Conservation (phyloP, 2,329 filamentous ascomycete species). For the Nemania sp. region DNA sequence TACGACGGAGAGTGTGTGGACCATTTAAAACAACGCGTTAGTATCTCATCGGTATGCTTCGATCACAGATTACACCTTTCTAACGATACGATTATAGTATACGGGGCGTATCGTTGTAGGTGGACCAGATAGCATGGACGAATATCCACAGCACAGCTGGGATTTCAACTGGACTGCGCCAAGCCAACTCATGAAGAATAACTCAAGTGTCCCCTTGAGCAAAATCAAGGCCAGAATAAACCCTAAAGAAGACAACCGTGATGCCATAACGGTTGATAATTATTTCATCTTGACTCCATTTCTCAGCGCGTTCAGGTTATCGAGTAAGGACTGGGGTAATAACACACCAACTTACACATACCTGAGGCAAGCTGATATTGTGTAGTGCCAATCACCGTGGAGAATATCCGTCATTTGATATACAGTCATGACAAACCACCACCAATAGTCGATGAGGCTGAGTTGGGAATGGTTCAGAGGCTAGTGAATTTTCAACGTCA, state of each 20-base stretch:
- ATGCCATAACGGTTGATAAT: neutral
- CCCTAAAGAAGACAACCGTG: neutral
- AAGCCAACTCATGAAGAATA: constrained; percentile 1
- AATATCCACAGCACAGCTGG: constrained; percentile 1
- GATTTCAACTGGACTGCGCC: neutral
- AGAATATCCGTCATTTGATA: constrained; percentile 1
- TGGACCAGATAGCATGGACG: neutral
- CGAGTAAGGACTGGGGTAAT: constrained; percentile 1
- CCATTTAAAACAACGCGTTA: neutral
- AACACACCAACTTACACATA: neutral
- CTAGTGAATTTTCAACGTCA: neutral
- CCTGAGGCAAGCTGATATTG: neutral
- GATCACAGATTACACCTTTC: neutral
- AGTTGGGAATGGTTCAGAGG: neutral
- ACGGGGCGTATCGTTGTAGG: neutral
- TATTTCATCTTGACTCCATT: constrained; percentile 3
- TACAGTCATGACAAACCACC: neutral
- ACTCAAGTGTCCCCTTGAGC: neutral
- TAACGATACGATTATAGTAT: neutral
- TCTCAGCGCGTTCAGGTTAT: constrained; percentile 3
- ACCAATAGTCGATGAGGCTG: neutral
- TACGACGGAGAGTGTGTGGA: constrained; percentile 11
- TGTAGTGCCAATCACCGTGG: constrained; percentile 3
- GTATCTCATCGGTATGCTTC: neutral
- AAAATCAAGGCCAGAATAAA: neutral